Evolutionary conservation across 78 protist genomes (phyloP), one percentile per base, ranked within the genome.

Genomic region (Dictyostelium brefeldianum): DNA sequence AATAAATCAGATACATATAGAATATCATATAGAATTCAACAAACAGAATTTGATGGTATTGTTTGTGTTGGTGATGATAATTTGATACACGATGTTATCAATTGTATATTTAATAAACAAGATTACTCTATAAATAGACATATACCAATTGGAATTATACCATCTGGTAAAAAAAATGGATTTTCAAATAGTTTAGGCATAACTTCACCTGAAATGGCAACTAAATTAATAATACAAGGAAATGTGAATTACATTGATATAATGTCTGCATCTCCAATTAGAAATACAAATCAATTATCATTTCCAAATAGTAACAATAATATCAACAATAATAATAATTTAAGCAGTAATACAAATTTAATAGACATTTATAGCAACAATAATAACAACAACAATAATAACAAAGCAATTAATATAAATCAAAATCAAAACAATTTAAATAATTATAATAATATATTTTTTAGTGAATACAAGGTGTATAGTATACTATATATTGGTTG

Each of bases 31-130:
- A 78, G 67, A 47, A 57, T 85, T 22, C 51, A 48, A 47, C 92
- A 85, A 75, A 85, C 80, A 27, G 92, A 85, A 25, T 85, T 56
- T 53, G 92, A 85, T 75, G 92, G 92, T 48, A 75, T 85, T 9
- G 53, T 85, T 1, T 85, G 92, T 48, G 92, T 85, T 27, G 92
- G 92, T 9, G 92, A 79, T 8, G 92, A 85, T 85, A 81, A 79
- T 48, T 50, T 85, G 5, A 20, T 85, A n/a, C 81, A 85, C 31
- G 80, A 85, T 9, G 83, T 75, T 27, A 31, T 85, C 43, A 85
- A 85, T 62, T 78, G 78, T 29, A 29, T 75, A 36, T 29, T 85
- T 7, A 62, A n/a, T 75, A 74, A 81, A 62, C 17, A 47, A 31
- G 92, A 85, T 62, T 75, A 46, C 4, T 46, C 83, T 15, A 85